Percentiles rank a stretch among this genome's conserved stretches.
phyloP scores from a whole-genome alignment of 768 basidiomycete genomes.

The Leccinum truebloodii region DNA sequence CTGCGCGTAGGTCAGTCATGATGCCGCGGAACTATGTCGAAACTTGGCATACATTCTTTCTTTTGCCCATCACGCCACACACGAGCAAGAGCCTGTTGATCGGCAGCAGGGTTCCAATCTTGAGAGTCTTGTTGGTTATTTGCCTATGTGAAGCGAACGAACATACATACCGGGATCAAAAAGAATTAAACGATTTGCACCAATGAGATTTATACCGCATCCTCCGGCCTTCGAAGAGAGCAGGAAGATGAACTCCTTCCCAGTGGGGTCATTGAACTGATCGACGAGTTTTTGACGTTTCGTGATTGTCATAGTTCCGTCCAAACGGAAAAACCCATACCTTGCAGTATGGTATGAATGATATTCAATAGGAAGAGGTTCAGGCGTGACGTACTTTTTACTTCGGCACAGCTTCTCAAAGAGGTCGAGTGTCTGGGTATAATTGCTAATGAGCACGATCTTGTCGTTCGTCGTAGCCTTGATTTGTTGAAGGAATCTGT shows the following conservation, averaged over 20 bases:
- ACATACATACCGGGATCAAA: conserved; percentile 82
- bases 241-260: conserved; percentile 93
- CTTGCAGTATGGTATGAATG: conserved; percentile 39
- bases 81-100: conserved; percentile 96
- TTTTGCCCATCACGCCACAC: conserved; percentile 99
- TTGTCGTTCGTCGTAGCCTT: conserved; percentile 85
- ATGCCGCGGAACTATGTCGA: neutral
- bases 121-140: neutral
- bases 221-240: conserved; percentile 95
- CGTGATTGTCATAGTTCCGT: conserved; percentile 89
- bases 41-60: conserved; percentile 82
- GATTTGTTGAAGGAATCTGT: conserved; percentile 83
- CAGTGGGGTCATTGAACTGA: conserved; percentile 90
- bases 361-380: neutral
- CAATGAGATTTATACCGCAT: conserved; percentile 96
- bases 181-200: conserved; percentile 91
- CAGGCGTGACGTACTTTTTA: conserved; percentile 62
- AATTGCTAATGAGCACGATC: conserved; percentile 96
- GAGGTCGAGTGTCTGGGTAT: conserved; percentile 91
- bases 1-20: conserved; percentile 38
- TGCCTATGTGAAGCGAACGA: neutral
- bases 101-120: conserved; percentile 99
- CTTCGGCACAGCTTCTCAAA: conserved; percentile 86
- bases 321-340: conserved; percentile 89
- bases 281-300: conserved; percentile 96